Evolutionary conservation across 202 grass and related monocot genomes (phyloP).

Genomic region (Panicum hallii): DNA sequence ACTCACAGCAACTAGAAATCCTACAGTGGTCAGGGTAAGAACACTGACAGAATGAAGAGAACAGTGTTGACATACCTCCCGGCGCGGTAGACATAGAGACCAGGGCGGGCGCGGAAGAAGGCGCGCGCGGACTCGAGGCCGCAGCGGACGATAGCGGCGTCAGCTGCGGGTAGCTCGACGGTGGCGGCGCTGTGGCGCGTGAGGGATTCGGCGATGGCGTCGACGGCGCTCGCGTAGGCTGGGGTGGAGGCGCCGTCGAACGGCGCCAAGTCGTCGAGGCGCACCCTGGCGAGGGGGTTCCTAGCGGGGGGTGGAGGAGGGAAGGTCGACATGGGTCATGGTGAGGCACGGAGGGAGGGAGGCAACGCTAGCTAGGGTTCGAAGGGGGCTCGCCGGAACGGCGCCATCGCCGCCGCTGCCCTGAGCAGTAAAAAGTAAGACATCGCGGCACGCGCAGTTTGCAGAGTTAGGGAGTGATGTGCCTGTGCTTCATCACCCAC

Average conservation of each 20-base stretch:
- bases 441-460: too few species aligned
- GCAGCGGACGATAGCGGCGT: constrained; percentile 69
- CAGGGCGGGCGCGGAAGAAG: constrained; percentile 57
- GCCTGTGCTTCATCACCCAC: too few species aligned
- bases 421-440: too few species aligned
- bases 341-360: neutral
- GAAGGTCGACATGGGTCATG: constrained; percentile 33
- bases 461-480: too few species aligned
- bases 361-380: neutral
- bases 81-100: constrained; percentile 68
- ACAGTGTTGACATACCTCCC: constrained; percentile 51
- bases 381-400: constrained; percentile 17
- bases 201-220: constrained; percentile 63
- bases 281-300: constrained; percentile 51
- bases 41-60: neutral
- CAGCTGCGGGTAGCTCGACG: constrained; percentile 55
- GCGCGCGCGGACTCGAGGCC: constrained; percentile 67
- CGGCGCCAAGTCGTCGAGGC: constrained; percentile 62
- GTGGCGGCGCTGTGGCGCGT: constrained; percentile 63
- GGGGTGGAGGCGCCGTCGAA: constrained; percentile 57
- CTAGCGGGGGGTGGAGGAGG: constrained; percentile 35
- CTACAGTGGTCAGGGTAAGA: too few species aligned
- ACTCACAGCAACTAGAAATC: neutral
- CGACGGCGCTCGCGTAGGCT: constrained; percentile 51
- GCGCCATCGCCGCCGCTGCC: neutral